Conservation (phyloP, 164 flowering plant genomes). For the Houttuynia cordata region DNA sequence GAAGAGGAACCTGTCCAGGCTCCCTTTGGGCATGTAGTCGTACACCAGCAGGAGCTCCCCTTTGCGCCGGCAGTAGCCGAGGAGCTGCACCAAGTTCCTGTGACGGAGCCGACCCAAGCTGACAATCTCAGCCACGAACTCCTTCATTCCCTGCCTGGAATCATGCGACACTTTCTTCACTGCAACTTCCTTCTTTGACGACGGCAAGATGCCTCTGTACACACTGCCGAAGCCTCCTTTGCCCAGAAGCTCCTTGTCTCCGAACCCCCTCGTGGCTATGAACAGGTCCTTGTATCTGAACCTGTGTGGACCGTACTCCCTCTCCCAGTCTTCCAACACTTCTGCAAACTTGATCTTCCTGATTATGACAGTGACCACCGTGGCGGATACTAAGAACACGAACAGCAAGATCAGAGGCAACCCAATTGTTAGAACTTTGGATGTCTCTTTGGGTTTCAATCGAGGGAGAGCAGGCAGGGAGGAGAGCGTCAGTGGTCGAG, state of each 20-base stretch:
- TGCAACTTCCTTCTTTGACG: slow-evolving; percentile 24
- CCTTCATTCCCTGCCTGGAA: slow-evolving; percentile 36
- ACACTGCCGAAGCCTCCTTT: slow-evolving; percentile 35
- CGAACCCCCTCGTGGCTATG: slow-evolving; percentile 20
- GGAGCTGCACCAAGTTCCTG: slow-evolving; percentile 32
- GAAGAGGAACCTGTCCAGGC: slow-evolving; percentile 30
- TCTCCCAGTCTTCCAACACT: slow-evolving; percentile 7
- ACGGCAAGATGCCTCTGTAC: slow-evolving; percentile 31
- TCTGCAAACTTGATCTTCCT: slow-evolving; percentile 12
- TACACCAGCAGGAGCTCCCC: slow-evolving; percentile 43
- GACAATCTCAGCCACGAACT: slow-evolving; percentile 42
- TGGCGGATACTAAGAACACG: not conserved
- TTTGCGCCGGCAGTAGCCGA: slow-evolving; percentile 38
- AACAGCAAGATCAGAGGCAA: not conserved
- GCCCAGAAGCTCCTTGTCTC: slow-evolving; percentile 14
- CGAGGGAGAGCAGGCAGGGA: slow-evolving; percentile 7
- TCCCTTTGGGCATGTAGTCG: slow-evolving; percentile 50
- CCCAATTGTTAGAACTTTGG: slow-evolving; percentile 2
- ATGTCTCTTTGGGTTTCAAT: not conserved
- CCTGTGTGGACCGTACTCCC: slow-evolving; percentile 1
- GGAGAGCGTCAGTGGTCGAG: slow-evolving; percentile 3
- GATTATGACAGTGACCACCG: not conserved
- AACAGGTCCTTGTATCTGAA: slow-evolving; percentile 17
- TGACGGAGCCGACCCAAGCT: slow-evolving; percentile 40
- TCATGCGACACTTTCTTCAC: slow-evolving; percentile 48